Evolutionary conservation across 805 yeast species (phyloP), one percentile per base, ranked within the genome.

Genomic region (Schizosaccharomyces osmophilus): DNA sequence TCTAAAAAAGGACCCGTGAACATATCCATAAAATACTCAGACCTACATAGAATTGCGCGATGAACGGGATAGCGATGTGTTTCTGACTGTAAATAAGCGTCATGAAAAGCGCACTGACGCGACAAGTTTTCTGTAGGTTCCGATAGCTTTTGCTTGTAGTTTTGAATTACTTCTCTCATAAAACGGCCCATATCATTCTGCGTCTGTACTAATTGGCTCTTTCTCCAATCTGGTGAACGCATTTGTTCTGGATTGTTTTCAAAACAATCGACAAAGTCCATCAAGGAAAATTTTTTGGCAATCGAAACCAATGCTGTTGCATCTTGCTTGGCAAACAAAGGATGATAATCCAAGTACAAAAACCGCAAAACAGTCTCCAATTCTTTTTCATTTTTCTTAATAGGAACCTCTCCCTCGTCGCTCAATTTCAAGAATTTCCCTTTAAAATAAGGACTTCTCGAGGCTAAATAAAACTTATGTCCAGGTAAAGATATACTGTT

Each of bases 21-120:
- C 82, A 84, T 77, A 1, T 80, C 76, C 61, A 75, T 79, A 66
- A 79, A 85, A 69, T 82, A 85, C 55, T 79, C 83, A 2, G 85
- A 78, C 51, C 88, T 71, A 4, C 76, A 69, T 29, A 85, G 68
- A 59, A 85, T 77, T 0, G 85, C 76, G 54, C 82, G 73, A 69
- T 85, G 85, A 4, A 76, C 81, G 0, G 90, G 89, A 66, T 80
- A 84, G 75, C 66, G 29, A 66, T 64, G 1, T 66, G 59, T 39
- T 6, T 51, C n/a, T 3, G 57, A 51, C 6, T 51, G 57, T 29
- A 51, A 29, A 17, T 51, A 51, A 17, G 57, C 57, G 24, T 51
- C 57, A 29, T 51, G 57, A 17, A 45, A 45, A n/a, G 51, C 8
- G 32, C 26, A 51, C 57, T 24, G 36, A 29, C 4, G 31, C 8